Conservation (phyloP, 345 rosid genomes). For the Eucalyptus decipiens region DNA sequence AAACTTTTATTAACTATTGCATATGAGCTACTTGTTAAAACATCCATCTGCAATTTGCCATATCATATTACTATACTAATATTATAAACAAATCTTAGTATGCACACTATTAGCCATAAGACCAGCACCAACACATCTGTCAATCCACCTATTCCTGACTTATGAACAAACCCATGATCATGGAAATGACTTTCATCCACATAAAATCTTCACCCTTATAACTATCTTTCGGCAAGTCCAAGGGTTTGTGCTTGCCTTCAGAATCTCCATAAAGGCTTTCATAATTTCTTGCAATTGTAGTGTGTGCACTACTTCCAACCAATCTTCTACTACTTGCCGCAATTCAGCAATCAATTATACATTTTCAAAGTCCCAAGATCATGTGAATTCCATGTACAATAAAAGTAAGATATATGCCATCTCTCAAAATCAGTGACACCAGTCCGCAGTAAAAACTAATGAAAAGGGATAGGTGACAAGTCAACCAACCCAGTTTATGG, state of each 20-base stretch:
- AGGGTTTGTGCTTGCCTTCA: not conserved
- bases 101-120: not conserved
- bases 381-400: not conserved
- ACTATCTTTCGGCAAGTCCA: not conserved
- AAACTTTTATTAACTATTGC: not conserved
- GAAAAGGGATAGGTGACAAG: not conserved
- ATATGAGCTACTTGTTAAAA: not conserved
- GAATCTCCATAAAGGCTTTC: not conserved
- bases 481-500: not conserved
- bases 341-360: not conserved
- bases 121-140: not conserved
- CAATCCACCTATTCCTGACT: not conserved
- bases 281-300: not conserved
- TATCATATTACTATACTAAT: not conserved
- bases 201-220: not conserved
- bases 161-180: not conserved
- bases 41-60: not conserved
- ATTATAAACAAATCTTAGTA: not conserved
- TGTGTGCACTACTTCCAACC: not conserved
- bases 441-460: not conserved
- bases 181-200: not conserved
- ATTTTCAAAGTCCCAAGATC: not conserved
- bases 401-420: not conserved
- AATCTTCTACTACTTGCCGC: not conserved
- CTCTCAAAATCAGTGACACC: not conserved